Evolutionary conservation across 2,329 filamentous ascomycete genomes (phyloP).

Genomic region (Scorias spongiosa): DNA sequence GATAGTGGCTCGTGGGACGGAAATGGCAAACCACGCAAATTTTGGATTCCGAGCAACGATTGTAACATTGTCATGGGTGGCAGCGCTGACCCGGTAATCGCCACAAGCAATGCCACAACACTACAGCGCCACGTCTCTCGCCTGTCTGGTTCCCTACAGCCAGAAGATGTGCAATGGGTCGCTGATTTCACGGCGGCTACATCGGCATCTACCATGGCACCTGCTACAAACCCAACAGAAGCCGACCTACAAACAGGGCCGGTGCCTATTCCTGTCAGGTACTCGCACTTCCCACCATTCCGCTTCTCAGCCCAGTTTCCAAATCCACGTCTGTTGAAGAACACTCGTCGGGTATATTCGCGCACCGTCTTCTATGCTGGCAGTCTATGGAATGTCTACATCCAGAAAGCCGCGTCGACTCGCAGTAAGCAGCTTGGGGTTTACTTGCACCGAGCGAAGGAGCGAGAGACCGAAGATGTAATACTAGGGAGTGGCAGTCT

Average conservation of each 20-base stretch:
- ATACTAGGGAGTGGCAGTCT: conserved; percentile 25
- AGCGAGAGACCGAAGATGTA: conserved; percentile 35
- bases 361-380: conserved; percentile 45
- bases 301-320: conserved; percentile 44
- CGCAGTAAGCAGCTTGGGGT: conserved; percentile 44
- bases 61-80: conserved; percentile 42
- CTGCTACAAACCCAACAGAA: conserved; percentile 10
- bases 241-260: conserved; percentile 21
- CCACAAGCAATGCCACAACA: conserved; percentile 26
- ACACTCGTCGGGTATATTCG: conserved; percentile 44
- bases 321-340: conserved; percentile 39
- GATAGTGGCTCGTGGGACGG: conserved; percentile 38
- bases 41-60: conserved; percentile 41
- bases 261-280: conserved; percentile 23
- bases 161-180: conserved; percentile 41
- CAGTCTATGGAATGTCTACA: conserved; percentile 47
- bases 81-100: conserved; percentile 36
- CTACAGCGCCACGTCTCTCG: conserved; percentile 31
- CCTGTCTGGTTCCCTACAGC: conserved; percentile 36
- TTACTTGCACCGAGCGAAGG: conserved; percentile 44
- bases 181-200: conserved; percentile 38
- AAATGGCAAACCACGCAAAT: conserved; percentile 39
- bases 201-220: conserved; percentile 16
- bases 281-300: conserved; percentile 42
- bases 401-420: conserved; percentile 40